Base-by-base conservation (phyloP, 495 filamentous ascomycete species). In the Evernia prunastri region DNA sequence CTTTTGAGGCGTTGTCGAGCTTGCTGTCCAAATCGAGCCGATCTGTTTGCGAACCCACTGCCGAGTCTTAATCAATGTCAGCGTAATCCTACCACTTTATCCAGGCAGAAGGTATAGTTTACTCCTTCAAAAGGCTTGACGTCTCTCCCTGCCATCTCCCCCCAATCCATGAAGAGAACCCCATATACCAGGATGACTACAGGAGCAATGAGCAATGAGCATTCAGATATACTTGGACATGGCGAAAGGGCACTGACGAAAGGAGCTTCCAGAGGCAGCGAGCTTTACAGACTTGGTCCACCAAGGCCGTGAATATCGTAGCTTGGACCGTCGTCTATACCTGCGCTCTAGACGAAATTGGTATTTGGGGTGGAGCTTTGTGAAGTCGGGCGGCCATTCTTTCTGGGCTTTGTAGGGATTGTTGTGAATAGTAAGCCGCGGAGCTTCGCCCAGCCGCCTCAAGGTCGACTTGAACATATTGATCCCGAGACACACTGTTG, bases 351-450 rank as follows among this genome's bases (percentile, higher is more conserved):
- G 84, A 8, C 86, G 83, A 75, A 97, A 94, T 72, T 97, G 89
- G 68, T 97, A 87, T 72, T 89, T 91, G 20, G 78, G 75, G 7
- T 86, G 85, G 58, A 99, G 83, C 71, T 89, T 87, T 58, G 77
- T 77, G 80, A 97, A 91, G 74, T 97, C 91, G 3, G 94, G 94
- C 27, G 94, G 94, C 95, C 95, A 99, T 73, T 84, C 75, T 64
- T 87, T 88, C 73, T 92, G 90, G n/a, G 90, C 87, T 72, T 84
- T 86, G 81, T 88, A 92, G 2, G 78, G 83, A 67, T 82, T 86
- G 66, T 69, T 61, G 23, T 37, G 58, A 37, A 51, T 59, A 23
- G 60, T 60, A 33, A 61, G 39, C n/a, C 39, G 31, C n/a, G 59
- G n/a, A 40, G 59, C 33, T 57, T 57, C 29, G 23, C 40, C 51